Evolutionary conservation across 176 grass and related monocot species (phyloP).

Genomic region (Oryza rufipogon): DNA sequence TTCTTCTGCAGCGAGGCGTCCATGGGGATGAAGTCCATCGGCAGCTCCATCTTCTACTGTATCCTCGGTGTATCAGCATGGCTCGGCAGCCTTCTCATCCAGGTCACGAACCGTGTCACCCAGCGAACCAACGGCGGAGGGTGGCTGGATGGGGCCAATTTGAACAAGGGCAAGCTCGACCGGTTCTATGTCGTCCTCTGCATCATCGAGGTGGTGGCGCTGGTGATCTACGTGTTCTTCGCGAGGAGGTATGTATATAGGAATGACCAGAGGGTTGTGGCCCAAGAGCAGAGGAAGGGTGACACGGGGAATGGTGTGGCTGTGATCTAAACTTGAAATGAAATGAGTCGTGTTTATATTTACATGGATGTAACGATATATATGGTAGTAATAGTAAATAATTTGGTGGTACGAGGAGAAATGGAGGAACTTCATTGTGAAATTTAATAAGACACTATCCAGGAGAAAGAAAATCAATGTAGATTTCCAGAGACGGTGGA

Average conservation of each 20-base stretch:
- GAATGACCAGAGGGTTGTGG: slow-evolving; percentile 44
- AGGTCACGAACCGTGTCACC: slow-evolving; percentile 59
- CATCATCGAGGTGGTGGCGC: slow-evolving; percentile 53
- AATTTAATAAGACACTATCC: too few relatives aligned
- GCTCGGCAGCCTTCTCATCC: slow-evolving; percentile 66
- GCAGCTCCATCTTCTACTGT: slow-evolving; percentile 83
- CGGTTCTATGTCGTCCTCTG: slow-evolving; percentile 75
- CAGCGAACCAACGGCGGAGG: slow-evolving; percentile 32
- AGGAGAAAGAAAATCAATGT: too few relatives aligned
- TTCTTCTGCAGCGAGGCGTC: slow-evolving; percentile 89
- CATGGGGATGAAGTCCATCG: slow-evolving; percentile 77
- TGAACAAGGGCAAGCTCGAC: slow-evolving; percentile 73
- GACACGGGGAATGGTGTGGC: background rate
- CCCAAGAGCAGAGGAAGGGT: background rate
- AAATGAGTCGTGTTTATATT: background rate
- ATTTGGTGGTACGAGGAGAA: too few relatives aligned
- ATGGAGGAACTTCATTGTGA: too few relatives aligned
- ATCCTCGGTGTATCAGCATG: slow-evolving; percentile 65
- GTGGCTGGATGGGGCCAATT: slow-evolving; percentile 75
- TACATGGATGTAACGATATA: too few relatives aligned
- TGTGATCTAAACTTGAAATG: background rate
- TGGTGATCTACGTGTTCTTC: slow-evolving; percentile 62
- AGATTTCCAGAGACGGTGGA: too few relatives aligned
- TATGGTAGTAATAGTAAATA: too few relatives aligned
- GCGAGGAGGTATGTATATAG: slow-evolving; percentile 66